Evolutionary conservation across 805 yeast species (phyloP).

Genomic region (Candida stauntonica): DNA sequence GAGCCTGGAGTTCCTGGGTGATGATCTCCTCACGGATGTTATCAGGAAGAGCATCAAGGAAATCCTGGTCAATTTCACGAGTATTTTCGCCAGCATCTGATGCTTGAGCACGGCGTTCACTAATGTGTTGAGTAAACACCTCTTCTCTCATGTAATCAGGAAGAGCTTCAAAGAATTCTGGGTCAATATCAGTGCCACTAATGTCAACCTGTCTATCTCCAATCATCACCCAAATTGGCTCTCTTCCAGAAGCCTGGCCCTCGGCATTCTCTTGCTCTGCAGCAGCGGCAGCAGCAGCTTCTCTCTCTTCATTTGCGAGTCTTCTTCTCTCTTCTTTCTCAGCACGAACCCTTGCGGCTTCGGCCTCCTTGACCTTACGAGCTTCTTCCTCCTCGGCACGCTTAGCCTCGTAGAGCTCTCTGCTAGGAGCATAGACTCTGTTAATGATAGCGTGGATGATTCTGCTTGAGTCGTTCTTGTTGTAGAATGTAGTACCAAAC

Average conservation of each 20-base stretch:
- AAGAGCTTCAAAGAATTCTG: constrained; percentile 81
- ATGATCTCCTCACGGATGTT: constrained; percentile 56
- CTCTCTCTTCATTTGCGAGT: constrained; percentile 24
- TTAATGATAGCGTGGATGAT: constrained; percentile 42
- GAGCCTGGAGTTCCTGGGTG: constrained; percentile 40
- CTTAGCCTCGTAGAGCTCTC: constrained; percentile 30
- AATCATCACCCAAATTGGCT: constrained; percentile 66
- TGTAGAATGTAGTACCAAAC: constrained; percentile 46
- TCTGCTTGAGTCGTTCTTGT: constrained; percentile 35
- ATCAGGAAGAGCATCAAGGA: constrained; percentile 76
- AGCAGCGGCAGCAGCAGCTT: constrained; percentile 1
- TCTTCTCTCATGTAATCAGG: constrained; percentile 94
- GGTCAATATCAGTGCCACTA: constrained; percentile 87
- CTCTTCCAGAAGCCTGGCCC: constrained; percentile 22
- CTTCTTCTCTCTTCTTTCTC: constrained; percentile 27
- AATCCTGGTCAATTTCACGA: constrained; percentile 74
- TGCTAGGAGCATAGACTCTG: constrained; percentile 45
- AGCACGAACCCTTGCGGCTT: constrained; percentile 23
- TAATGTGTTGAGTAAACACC: constrained; percentile 77
- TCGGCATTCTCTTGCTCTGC: constrained; percentile 26
- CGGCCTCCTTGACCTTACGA: constrained; percentile 23
- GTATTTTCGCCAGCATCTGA: constrained; percentile 38
- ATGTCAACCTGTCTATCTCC: constrained; percentile 81
- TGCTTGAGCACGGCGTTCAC: constrained; percentile 67
- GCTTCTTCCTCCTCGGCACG: constrained; percentile 12